Evolutionary conservation across 1,284 basidiomycete species (phyloP), one percentile per base, ranked within the genome.

Genomic region (Boletus smithii): DNA sequence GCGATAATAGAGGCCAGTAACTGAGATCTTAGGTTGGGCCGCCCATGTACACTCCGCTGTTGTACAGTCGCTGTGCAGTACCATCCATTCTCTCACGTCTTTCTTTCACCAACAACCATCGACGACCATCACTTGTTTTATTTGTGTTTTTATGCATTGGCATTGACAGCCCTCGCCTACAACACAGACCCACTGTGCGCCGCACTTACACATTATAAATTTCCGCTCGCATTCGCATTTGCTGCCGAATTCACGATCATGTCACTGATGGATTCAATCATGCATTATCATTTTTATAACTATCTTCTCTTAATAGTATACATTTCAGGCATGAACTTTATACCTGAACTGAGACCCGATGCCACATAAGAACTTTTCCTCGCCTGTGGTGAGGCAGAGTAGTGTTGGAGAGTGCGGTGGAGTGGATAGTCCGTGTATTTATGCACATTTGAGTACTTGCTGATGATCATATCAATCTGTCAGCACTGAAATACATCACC

Each of bases 261-360:
- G 42, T 51, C 56, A 57, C 39, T 49, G 50, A 63, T 48, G 53
- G 46, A 58, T 41, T 29, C 59, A 49, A 50, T 49, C 59, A 63
- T 65, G 60, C 60, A 61, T 60, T 51, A 52, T 60, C 61, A 62
- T 53, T 52, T 64, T 35, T 35, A 66, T 51, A 52, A 53, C 36
- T 63, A 60, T 60, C 40, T 48, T 53, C 54, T 41, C 47, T 40
- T 64, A 65, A 63, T 61, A 39, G 52, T 45, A 49, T 51, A 64
- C 50, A 55, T 47, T 49, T 31, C 45, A 48, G 30, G 40, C 39
- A 36, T 27, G 42, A 45, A 37, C 9, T 18, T 26, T 23, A 17
- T 36, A 30, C 8, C 33, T 47, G 42, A 51, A 24, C 35, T 20
- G 17, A 40, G 8, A 45, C 26, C 13, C 26, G 26, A n/a, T n/a